phyloP scores from a whole-genome alignment of 1,284 basidiomycete genomes.

The Ustilago curta region DNA sequence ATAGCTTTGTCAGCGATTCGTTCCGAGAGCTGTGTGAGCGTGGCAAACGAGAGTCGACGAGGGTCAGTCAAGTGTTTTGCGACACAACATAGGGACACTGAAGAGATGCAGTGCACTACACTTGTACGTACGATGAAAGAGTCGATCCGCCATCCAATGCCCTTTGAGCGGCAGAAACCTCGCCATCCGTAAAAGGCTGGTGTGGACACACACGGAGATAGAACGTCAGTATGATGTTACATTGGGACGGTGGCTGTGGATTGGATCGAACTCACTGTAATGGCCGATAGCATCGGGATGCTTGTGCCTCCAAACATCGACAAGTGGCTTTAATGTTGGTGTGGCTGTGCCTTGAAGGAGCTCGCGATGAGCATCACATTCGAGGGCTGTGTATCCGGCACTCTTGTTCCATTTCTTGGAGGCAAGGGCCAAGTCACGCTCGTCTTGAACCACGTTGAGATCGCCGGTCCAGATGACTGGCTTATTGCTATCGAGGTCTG shows the following conservation, averaged over 20 bases:
- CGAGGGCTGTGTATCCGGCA: conserved; percentile 73
- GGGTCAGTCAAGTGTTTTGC: too few relatives aligned
- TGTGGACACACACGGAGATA: conserved; percentile 56
- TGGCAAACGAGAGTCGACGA: too few relatives aligned
- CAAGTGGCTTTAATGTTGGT: conserved; percentile 72
- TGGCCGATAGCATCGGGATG: conserved; percentile 76
- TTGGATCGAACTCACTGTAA: conserved; percentile 72
- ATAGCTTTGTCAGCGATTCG: conserved; percentile 76
- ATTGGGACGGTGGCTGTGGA: too few relatives aligned
- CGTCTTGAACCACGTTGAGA: conserved; percentile 79
- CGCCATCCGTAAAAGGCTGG: conserved; percentile 81
- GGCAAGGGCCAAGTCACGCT: conserved; percentile 69
- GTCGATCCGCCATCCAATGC: conserved; percentile 87
- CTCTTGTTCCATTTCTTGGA: conserved; percentile 71
- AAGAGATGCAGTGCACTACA: too few relatives aligned
- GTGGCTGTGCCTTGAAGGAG: conserved; percentile 64
- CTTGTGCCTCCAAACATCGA: conserved; percentile 83
- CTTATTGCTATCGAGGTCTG: conserved; percentile 79
- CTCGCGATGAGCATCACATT: conserved; percentile 71
- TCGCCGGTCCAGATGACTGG: conserved; percentile 91
- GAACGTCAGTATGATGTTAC: neutral
- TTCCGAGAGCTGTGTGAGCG: conserved; percentile 68
- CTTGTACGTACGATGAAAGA: conserved; percentile 71
- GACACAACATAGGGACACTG: too few relatives aligned
- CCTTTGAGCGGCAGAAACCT: conserved; percentile 82